Conservation (phyloP, 1,139 yeast species). For the Pichia sp. region DNA sequence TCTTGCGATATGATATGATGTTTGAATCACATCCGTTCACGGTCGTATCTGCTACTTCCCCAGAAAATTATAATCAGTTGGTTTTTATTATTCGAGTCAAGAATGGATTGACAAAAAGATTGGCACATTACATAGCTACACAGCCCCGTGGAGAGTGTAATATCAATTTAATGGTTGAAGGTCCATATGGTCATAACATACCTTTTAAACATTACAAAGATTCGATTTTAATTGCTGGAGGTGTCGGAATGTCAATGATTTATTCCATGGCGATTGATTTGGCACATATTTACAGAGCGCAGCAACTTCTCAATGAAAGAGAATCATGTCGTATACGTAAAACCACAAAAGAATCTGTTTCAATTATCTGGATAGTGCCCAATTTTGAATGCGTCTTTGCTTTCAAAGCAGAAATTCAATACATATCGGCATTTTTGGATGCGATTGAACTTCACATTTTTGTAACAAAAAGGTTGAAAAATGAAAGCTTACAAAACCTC, state of each 20-base stretch:
- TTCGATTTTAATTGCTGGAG: constrained; percentile 33
- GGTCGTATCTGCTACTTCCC: constrained; percentile 26
- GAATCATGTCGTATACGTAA: too few relatives aligned
- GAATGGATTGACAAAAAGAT: constrained; percentile 28
- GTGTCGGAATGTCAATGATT: constrained; percentile 33
- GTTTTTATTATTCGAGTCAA: constrained; percentile 31
- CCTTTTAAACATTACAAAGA: constrained; percentile 30
- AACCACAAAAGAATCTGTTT: constrained; percentile 13
- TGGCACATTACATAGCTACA: constrained; percentile 24
- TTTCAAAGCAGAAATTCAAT: constrained; percentile 24
- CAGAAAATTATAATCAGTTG: constrained; percentile 27
- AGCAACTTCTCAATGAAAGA: constrained; percentile 5
- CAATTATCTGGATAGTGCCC: constrained; percentile 27
- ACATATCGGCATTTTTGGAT: constrained; percentile 17
- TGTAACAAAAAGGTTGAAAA: constrained; percentile 18
- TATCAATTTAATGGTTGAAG: constrained; percentile 30
- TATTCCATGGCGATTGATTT: constrained; percentile 30
- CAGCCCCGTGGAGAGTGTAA: constrained; percentile 21
- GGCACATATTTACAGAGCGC: constrained; percentile 26
- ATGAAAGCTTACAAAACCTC: constrained; percentile 10
- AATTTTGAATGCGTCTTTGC: constrained; percentile 24
- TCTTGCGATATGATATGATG: constrained; percentile 33
- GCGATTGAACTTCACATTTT: constrained; percentile 21
- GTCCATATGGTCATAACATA: constrained; percentile 32
- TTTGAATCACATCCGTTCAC: constrained; percentile 58